Evolutionary conservation across 2,329 filamentous ascomycete species (phyloP).

Genomic region (Sporothrix dimorphospora): DNA sequence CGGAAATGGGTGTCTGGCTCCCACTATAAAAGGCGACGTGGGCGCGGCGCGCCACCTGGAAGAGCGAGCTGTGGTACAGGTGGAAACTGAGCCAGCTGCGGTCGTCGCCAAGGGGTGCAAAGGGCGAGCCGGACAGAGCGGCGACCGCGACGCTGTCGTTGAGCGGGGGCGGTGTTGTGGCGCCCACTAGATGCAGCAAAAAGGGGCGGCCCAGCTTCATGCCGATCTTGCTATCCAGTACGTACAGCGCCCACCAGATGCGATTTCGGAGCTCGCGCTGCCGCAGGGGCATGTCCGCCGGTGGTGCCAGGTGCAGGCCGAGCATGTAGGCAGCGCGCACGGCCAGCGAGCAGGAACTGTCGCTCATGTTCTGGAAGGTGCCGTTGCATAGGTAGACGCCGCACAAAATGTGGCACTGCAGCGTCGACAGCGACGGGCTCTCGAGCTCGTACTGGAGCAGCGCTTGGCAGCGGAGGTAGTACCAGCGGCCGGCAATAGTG

Average conservation of each 20-base stretch:
- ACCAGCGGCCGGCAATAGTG: slow-evolving; percentile 44
- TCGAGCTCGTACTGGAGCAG: slow-evolving; percentile 44
- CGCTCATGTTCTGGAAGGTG: slow-evolving; percentile 39
- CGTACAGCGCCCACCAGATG: slow-evolving; percentile 30
- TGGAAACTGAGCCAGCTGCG: slow-evolving; percentile 24
- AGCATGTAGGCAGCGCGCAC: slow-evolving; percentile 45
- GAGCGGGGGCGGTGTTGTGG: not conserved
- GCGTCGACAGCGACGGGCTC: slow-evolving; percentile 44
- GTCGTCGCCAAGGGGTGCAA: slow-evolving; percentile 23
- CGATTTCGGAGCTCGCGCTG: slow-evolving; percentile 27
- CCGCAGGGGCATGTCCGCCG: slow-evolving; percentile 35
- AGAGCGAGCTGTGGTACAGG: slow-evolving; percentile 9
- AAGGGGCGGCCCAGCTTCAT: slow-evolving; percentile 31
- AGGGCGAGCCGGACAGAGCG: not conserved
- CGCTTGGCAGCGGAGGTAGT: slow-evolving; percentile 46
- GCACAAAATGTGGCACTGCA: slow-evolving; percentile 47
- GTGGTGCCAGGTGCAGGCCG: slow-evolving; percentile 47
- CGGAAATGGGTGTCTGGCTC: not conserved
- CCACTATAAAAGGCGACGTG: slow-evolving; percentile 12
- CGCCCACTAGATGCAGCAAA: not conserved
- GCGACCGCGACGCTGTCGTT: slow-evolving; percentile 9
- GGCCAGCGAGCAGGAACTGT: slow-evolving; percentile 33
- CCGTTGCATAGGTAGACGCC: slow-evolving; percentile 46
- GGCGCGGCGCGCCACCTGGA: slow-evolving; percentile 1
- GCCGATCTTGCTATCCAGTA: slow-evolving; percentile 30